Evolutionary conservation across 495 filamentous ascomycete genomes (phyloP), one percentile per base, ranked within the genome.

Genomic region (Parathielavia hyrcaniae): DNA sequence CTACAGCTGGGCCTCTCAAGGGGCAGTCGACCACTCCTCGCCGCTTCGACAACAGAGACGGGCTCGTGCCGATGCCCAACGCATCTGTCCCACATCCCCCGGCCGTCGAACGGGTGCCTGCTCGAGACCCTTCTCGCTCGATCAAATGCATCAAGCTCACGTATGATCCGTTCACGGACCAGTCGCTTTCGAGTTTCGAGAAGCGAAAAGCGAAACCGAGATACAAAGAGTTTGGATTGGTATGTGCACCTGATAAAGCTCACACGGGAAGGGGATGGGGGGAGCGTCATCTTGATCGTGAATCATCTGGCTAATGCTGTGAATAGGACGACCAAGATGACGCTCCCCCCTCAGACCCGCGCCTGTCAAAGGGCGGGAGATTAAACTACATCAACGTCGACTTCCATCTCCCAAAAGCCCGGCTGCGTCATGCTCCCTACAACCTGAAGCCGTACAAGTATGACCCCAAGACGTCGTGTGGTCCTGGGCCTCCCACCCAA

Each of bases 401-500:
- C 66, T 84, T 79, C 64, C 86, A 86, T 68, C 86, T 87, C 60
- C 83, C 82, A n/a, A 91, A 87, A 66, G 80, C 81, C 49, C 83
- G 83, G 60, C 75, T 90, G 60, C 86, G 91, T 36, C 74, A 80
- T 56, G 82, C 87, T 39, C 91, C 92, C 1, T 95, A 93, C 70
- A 79, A 81, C 43, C 72, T 95, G 39, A 85, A 80, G 66, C 85
- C 83, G 26, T 96, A 90, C 69, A 71, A 81, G 40, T 91, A 90
- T 64, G 91, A 96, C 67, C 72, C 83, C 3, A 77, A 81, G 59
- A 87, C 88, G 3, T 96, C 91, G 14, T 84, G 92, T 56, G 91
- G 90, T 1, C 89, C 89, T 39, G 91, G 89, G 5, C 93, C 95
- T 23, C 89, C 95, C 8, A 84, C 83, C 12, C 89, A 96, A 66